Percentiles rank a stretch among this genome's conserved stretches.
These are phyloP conservation scores for Leccinum pellstonianum DNA, from an alignment of 768 basidiomycete species.

Conservation along the genomic window DNA sequence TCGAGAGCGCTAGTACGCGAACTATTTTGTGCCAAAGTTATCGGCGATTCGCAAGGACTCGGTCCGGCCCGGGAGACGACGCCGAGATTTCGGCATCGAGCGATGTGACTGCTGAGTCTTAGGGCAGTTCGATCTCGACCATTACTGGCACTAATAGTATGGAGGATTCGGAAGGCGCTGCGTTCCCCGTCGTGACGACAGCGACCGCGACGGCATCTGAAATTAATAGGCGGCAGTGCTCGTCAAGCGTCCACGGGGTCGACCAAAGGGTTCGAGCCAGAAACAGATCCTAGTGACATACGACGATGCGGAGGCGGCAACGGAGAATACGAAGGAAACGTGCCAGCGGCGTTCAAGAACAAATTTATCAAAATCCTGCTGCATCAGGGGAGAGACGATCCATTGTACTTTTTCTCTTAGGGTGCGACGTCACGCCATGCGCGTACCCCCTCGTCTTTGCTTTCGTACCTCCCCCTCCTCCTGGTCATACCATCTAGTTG, in stretches of 20 bases:
- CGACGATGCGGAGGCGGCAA: conserved; percentile 1
- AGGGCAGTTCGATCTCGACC: conserved; percentile 28
- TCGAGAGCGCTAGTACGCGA: conserved; percentile 64
- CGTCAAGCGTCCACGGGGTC: conserved; percentile 17
- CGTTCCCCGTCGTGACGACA: background rate
- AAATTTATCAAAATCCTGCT: too few species aligned
- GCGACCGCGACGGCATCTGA: background rate
- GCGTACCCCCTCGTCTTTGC: too few species aligned
- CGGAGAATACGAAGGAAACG: too few species aligned
- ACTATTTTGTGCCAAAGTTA: conserved; percentile 60
- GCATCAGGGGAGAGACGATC: too few species aligned
- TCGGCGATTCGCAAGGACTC: conserved; percentile 37
- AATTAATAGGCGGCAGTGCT: background rate
- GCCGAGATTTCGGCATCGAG: conserved; percentile 28
- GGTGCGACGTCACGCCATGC: too few species aligned
- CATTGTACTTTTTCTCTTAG: too few species aligned
- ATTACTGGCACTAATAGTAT: conserved; percentile 12
- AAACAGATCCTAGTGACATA: conserved; percentile 14
- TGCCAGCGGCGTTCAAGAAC: too few species aligned
- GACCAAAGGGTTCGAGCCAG: conserved; percentile 19
- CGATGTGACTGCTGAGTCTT: conserved; percentile 14
- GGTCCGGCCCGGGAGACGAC: conserved; percentile 17
- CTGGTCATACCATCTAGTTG: too few species aligned
- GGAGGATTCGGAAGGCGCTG: background rate
- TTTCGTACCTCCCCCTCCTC: too few species aligned